These are phyloP conservation scores for Puya raimondii DNA, from an alignment of 176 grass and related monocot species.

Conservation along the genomic window DNA sequence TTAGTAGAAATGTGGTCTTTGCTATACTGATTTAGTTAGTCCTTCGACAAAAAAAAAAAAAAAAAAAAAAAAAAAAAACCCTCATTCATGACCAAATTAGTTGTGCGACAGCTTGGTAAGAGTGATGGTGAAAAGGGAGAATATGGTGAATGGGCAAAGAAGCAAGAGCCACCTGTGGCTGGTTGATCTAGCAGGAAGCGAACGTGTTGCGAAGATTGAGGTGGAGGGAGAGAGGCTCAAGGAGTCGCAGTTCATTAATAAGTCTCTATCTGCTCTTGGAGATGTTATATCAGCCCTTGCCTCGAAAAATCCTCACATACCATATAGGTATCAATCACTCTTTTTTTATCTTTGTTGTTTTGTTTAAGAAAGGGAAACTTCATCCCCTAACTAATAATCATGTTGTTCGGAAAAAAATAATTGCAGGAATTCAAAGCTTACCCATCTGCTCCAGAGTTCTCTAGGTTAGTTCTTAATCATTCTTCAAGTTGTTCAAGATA, in stretches of 20 bases:
- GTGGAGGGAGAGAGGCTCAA: conserved; percentile 81
- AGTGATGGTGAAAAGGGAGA: conserved; percentile 61
- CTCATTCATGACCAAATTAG: background rate
- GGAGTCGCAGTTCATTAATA: conserved; percentile 93
- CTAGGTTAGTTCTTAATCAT: conserved; percentile 40
- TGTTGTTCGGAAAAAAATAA: conserved; percentile 10
- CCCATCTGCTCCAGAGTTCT: conserved; percentile 91
- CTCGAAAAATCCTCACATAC: conserved; percentile 75
- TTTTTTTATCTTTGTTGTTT: conserved; percentile 7
- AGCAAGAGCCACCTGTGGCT: conserved; percentile 78
- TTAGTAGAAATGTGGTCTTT: background rate
- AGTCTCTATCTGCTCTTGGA: conserved; percentile 80
- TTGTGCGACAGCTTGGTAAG: conserved; percentile 65
- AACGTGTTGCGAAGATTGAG: conserved; percentile 68
- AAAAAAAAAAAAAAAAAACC: background rate
- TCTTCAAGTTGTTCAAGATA: background rate
- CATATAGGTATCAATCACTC: conserved; percentile 52
- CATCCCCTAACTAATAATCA: background rate
- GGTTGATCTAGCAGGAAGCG: conserved; percentile 92
- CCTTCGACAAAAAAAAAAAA: background rate
- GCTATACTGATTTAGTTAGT: background rate
- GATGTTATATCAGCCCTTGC: conserved; percentile 92
- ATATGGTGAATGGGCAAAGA: conserved; percentile 48
- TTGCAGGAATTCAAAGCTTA: conserved; percentile 93
- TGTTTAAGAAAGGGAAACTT: background rate